Evolutionary conservation across 208 protist species (phyloP), one percentile per base, ranked within the genome.

Genomic region (Trypanosoma caninum): DNA sequence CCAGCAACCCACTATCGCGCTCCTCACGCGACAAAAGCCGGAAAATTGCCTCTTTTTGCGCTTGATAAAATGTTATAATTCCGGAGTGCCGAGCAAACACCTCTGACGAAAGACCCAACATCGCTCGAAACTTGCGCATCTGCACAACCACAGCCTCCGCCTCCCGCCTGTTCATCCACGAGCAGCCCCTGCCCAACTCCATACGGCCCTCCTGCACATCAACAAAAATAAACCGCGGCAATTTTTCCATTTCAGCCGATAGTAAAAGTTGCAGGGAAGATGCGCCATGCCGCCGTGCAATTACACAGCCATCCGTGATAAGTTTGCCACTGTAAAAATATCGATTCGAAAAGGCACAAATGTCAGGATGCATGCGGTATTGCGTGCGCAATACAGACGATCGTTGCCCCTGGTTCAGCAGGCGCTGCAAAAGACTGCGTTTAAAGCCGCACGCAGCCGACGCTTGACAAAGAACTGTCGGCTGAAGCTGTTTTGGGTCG

Each of bases 301-400:
- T 50, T 23, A 90, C 82, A 27, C 67, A 72, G 18, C 23, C 37
- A 18, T 76, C 74, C 8, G 78, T 89, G 40, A 70, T 47, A 25
- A 95, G 75, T 48, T 79, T 74, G 11, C 60, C 68, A 31, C 51
- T 57, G 67, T 97, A 97, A 55, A 95, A 91, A 50, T 89, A 82
- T 23, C 54, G 23, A 59, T 90, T 94, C 14, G 92, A 87, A 56
- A 93, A 97, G 37, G 78, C 78, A 57, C 68, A 82, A 44, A 97
- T 89, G 62, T 85, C 77, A 22, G 83, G 83, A 59, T 93, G 85
- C 92, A 97, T 97, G 72, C 92, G 84, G 73, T 93, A 94, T 74
- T 97, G 92, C 59, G 59, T 87, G 53, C 81, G 80, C 52, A 97
- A 74, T 27, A 93, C 34, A 35, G 79, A 82, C 11, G 80, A 82